phyloP scores from a whole-genome alignment of 2,329 filamentous ascomycete genomes.

The Simplicillium aogashimaense region DNA sequence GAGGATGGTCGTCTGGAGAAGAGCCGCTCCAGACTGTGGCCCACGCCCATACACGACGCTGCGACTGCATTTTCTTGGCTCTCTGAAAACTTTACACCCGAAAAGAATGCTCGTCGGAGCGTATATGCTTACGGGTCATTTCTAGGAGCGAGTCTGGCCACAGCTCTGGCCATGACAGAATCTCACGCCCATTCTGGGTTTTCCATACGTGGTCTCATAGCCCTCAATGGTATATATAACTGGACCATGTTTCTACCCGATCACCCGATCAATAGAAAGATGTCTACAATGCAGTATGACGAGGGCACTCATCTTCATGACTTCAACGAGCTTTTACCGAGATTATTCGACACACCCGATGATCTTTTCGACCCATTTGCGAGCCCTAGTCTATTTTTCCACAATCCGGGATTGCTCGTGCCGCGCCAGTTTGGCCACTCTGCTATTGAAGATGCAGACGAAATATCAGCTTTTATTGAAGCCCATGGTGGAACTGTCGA shows the following conservation, averaged over 20 bases:
- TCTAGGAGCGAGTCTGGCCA: constrained; percentile 46
- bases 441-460: constrained; percentile 10
- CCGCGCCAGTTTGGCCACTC: constrained; percentile 33
- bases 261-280: constrained; percentile 31
- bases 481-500: no score
- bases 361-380: constrained; percentile 51
- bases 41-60: constrained; percentile 46
- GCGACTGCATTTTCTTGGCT: constrained; percentile 46
- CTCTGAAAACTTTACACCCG: constrained; percentile 29
- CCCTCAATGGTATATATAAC: constrained; percentile 53
- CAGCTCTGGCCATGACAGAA: constrained; percentile 48
- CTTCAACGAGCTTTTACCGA: constrained; percentile 23
- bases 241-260: constrained; percentile 52
- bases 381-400: constrained; percentile 49
- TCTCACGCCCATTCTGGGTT: constrained; percentile 29
- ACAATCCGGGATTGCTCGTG: constrained; percentile 35
- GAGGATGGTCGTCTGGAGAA: no score
- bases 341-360: constrained; percentile 37
- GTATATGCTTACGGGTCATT: constrained; percentile 44
- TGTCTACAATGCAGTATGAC: constrained; percentile 10
- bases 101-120: constrained; percentile 20
- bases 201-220: constrained; percentile 41
- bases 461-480: neutral
- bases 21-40: constrained; percentile 28
- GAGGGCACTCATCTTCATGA: constrained; percentile 25